Evolutionary conservation across 2,329 filamentous ascomycete genomes (phyloP).

Genomic region (Diplodia sapinea): DNA sequence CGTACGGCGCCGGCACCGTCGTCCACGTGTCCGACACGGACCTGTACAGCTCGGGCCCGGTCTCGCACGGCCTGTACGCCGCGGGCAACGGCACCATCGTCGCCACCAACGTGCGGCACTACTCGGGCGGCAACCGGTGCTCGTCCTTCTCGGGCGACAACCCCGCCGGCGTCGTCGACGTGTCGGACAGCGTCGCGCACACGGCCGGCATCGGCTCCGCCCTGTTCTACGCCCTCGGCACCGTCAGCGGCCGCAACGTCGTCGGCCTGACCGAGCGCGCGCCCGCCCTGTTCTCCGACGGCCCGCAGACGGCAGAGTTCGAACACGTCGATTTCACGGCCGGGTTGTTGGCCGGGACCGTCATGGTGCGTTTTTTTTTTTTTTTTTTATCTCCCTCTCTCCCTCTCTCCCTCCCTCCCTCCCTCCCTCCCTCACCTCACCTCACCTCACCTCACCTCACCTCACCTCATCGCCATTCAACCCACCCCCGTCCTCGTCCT

Average conservation of each 20-base stretch:
- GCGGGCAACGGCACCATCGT: constrained; percentile 43
- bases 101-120: constrained; percentile 38
- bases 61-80: constrained; percentile 44
- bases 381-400: no score
- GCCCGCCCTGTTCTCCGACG: constrained; percentile 41
- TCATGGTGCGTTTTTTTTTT: constrained; percentile 24
- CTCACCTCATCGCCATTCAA: no score
- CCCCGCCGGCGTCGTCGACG: constrained; percentile 33
- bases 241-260: constrained; percentile 40
- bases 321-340: constrained; percentile 37
- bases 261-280: constrained; percentile 37
- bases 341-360: constrained; percentile 41
- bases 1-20: constrained; percentile 40
- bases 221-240: constrained; percentile 42
- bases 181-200: constrained; percentile 41
- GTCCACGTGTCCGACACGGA: constrained; percentile 39
- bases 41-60: constrained; percentile 44
- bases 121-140: constrained; percentile 42
- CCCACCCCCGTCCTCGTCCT: no score
- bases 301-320: constrained; percentile 37
- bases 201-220: constrained; percentile 39
- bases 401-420: no score
- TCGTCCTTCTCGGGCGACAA: constrained; percentile 46
- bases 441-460: no score
- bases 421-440: no score